Evolutionary conservation across 768 basidiomycete species (phyloP), one percentile per base, ranked within the genome.

Genomic region (Trametes coccinea): DNA sequence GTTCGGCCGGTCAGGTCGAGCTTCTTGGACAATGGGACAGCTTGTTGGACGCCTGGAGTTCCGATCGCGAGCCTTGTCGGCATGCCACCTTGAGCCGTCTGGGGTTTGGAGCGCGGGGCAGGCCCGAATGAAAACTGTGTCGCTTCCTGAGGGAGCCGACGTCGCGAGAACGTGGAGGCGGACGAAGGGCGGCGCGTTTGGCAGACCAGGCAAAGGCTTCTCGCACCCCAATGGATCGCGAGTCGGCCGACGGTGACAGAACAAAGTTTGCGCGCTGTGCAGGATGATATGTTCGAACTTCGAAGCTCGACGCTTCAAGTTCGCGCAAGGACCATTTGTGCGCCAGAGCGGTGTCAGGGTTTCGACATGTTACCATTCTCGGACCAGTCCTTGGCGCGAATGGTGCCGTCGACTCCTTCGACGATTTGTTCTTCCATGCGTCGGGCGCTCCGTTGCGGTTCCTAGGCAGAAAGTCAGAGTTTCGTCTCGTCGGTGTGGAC

Each of bases 401-500:
- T 33, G 50, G 30, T 29, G 14, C 53, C 40, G 14, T 41, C 27
- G 9, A n/a, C 16, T 33, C 34, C 22, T 47, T 7, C 41, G 41
- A 43, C 9, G 41, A 4, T 43, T 43, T 43, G 41, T n/a, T 51
- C 33, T 59, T 52, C 48, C 57, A 40, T 51, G 29, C n/a, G 41
- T 9, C 49, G 57, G 41, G 57, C 57, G 57, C 57, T 59, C 57
- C 57, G 57, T 33, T 10, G 29, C 56, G 27, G 56, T 51, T 50
- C 49, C 56, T 58, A 50, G 56, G 40, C 16, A 37, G 27, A 49
- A 31, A 22, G 22, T 22, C 22, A 22, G 22, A 22, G 22, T 22
- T 22, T 14, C 14, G 16, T 49, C 30, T n/a, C 8, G 8, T n/a
- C 10, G 13, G 7, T n/a, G 14, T 43, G 48, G 17, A 10, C 16